Base-by-base conservation (phyloP, 179 eudicot genomes). In the Heliamphora ciliata region DNA sequence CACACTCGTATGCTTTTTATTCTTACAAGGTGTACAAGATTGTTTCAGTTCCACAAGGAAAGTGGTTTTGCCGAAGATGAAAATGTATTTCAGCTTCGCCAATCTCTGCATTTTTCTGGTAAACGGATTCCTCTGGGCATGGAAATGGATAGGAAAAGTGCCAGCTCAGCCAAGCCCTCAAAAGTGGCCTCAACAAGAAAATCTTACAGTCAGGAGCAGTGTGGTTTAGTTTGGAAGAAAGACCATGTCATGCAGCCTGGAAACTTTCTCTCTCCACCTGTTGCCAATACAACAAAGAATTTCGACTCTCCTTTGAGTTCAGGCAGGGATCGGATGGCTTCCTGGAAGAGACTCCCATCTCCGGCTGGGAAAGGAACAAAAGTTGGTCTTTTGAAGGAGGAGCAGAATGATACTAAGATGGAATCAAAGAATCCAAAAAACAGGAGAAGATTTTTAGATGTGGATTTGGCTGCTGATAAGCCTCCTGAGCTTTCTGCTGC, bases 31-130 rank as follows among this genome's bases (percentile, higher is more conserved):
- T 97, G 99, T 84, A 94, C 99, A 4, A 88, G 99, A 79, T 86
- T 97, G 92, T 81, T 97, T 86, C 99, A 97, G 83, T 97, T 94
- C 88, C 99, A 97, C 90, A 97, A 97, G 87, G 99, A 97, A 93
- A 97, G 93, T 89, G 94, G 91, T 56, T 90, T 92, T 84, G 95
- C 97, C 0, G 98, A 93, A 88, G 97, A 94, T 82, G 98, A 89
- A 71, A 89, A 85, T 81, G 89, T 91, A 54, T 90, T 91, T 81
- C 90, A 89, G 68, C 90, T 94, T 77, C 97, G 98, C 9, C 89
- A 94, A 83, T 91, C 98, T 67, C 85, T 93, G 83, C 94, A 93
- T 81, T 90, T 91, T 86, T 87, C 89, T 24, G 98, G 40, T 31
- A 31, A 91, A 80, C 84, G 85, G 59, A 81, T 89, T 67, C 84